Evolutionary conservation across 805 yeast species (phyloP), one percentile per base, ranked within the genome.

Genomic region (Metschnikowia rubicola): DNA sequence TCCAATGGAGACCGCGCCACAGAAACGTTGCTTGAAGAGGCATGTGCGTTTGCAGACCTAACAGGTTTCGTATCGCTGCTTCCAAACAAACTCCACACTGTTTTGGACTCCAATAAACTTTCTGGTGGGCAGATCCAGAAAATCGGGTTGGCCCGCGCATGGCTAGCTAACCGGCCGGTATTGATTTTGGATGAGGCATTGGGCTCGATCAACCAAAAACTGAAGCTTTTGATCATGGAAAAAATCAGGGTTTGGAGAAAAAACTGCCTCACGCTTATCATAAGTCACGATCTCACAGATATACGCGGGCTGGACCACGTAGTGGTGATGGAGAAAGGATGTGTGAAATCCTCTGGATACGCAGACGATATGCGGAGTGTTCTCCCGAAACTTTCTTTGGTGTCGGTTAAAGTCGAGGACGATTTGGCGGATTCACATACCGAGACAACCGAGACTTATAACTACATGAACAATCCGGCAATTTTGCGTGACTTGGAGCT

Each of bases 51-150:
- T 53, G 77, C 89, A 1, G 64, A 77, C 8, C 66, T 89, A 10
- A 67, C 70, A 1, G 75, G 75, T 1, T 65, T 86, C 2, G 61
- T 86, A 0, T 55, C 59, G 5, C 67, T 65, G 30, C 61, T 84
- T 1, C 81, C 84, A 0, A 59, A 77, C 4, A 88, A 91, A 0
- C 32, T 80, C 3, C 73, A 84, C 13, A 79, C 87, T 0, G 50
- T 60, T 3, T 52, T 88, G 8, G 79, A 82, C 0, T 57, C 60
- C 2, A 66, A 69, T 0, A 54, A 58, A 2, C 67, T 92, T 8
- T 88, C 96, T 53, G 98, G 98, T 4, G 99, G 99, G 0, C 97
- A 94, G 62, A 79, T 75, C 46, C 99, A 94, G 65, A 71, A 91
- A 51, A 72, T 94, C 2, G 86, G 92, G 0, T 58, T 94, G 29